Evolutionary conservation across 768 basidiomycete species (phyloP).

Genomic region (Rhizopogon sp.): DNA sequence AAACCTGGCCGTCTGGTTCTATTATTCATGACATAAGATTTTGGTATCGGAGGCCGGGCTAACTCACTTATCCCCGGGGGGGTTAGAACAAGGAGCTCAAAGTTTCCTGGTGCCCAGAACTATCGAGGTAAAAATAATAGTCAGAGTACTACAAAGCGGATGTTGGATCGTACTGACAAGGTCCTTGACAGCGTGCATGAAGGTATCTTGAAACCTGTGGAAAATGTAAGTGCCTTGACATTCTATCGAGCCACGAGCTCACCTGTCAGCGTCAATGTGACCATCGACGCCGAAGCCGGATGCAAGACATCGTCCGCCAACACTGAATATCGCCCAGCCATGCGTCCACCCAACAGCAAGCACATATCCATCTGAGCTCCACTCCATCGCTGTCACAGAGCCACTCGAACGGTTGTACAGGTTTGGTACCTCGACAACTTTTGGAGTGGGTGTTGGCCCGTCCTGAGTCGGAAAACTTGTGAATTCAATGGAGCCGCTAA

Average conservation of each 20-base stretch:
- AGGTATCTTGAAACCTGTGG: conserved; percentile 67
- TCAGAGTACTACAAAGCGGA: background rate
- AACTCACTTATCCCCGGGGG: conserved; percentile 46
- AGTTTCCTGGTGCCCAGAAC: conserved; percentile 95
- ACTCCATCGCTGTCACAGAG: conserved; percentile 65
- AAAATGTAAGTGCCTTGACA: conserved; percentile 17
- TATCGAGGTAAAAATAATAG: conserved; percentile 23
- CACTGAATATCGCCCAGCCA: conserved; percentile 90
- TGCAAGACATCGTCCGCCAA: conserved; percentile 82
- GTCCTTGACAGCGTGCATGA: conserved; percentile 75
- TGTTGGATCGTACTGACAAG: conserved; percentile 46
- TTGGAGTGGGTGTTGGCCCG: conserved; percentile 52
- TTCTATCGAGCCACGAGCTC: conserved; percentile 6
- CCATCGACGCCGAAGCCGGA: conserved; percentile 72
- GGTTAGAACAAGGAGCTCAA: conserved; percentile 78
- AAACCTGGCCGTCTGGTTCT: conserved; percentile 70
- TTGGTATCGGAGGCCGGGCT: background rate
- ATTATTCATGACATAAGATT: conserved; percentile 8
- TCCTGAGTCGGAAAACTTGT: conserved; percentile 65
- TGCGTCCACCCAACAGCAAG: conserved; percentile 87
- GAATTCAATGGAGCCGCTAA: conserved; percentile 63
- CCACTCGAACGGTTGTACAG: conserved; percentile 56
- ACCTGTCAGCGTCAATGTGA: conserved; percentile 48
- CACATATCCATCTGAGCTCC: conserved; percentile 96
- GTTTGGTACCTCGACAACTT: conserved; percentile 59